phyloP scores from a whole-genome alignment of 2,329 filamentous ascomycete species.

The Raffaelea deltoideospora region DNA sequence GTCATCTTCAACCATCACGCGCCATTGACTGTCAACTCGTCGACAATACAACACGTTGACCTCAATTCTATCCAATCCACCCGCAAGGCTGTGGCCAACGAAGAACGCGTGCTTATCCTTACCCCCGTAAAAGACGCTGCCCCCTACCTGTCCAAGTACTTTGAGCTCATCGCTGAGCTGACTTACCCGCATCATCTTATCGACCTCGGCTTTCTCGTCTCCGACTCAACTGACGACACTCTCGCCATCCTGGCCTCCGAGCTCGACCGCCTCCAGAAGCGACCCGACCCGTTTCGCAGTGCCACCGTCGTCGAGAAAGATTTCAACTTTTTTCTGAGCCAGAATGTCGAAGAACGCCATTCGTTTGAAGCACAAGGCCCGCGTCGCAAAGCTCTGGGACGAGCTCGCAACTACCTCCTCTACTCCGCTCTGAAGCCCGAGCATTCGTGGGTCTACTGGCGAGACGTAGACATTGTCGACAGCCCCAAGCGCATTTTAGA shows the following conservation, averaged over 20 bases:
- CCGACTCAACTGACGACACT: slow-evolving; percentile 84
- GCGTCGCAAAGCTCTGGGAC: slow-evolving; percentile 77
- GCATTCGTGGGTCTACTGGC: slow-evolving; percentile 98
- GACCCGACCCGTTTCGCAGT: slow-evolving; percentile 72
- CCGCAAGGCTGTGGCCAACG: slow-evolving; percentile 58
- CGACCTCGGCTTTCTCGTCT: slow-evolving; percentile 86
- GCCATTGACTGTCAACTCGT: slow-evolving; percentile 69
- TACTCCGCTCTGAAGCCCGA: slow-evolving; percentile 74
- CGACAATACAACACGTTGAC: slow-evolving; percentile 63
- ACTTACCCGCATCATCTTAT: slow-evolving; percentile 93
- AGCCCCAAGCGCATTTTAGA: slow-evolving; percentile 78
- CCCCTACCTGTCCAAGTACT: slow-evolving; percentile 71
- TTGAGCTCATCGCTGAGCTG: slow-evolving; percentile 77
- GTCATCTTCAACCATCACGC: slow-evolving; percentile 94
- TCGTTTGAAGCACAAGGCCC: slow-evolving; percentile 78
- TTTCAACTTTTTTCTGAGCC: slow-evolving; percentile 61
- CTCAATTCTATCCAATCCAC: slow-evolving; percentile 78
- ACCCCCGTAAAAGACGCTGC: slow-evolving; percentile 88
- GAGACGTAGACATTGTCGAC: slow-evolving; percentile 91
- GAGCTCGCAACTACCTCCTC: slow-evolving; percentile 83
- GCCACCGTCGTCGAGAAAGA: slow-evolving; percentile 81
- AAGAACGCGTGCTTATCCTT: slow-evolving; percentile 79
- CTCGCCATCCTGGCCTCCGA: slow-evolving; percentile 74
- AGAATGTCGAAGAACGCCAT: slow-evolving; percentile 71
- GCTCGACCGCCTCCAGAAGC: slow-evolving; percentile 73